Evolutionary conservation across 345 rosid genomes (phyloP).

Genomic region (Ceriops tagal): DNA sequence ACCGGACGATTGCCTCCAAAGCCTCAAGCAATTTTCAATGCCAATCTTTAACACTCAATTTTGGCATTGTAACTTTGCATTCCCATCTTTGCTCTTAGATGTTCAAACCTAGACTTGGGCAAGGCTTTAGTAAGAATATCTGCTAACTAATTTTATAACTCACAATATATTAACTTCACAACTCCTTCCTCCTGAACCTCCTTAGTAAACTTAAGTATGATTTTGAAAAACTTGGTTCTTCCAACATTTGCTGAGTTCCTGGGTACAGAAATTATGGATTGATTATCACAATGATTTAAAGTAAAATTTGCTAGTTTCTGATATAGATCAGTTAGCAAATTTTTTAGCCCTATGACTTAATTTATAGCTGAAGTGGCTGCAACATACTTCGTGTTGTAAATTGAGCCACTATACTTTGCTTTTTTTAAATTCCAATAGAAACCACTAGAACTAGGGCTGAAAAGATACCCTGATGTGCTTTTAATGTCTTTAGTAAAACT

Average conservation of each 20-base stretch:
- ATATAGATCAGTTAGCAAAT: background rate
- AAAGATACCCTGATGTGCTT: background rate
- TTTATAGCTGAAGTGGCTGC: background rate
- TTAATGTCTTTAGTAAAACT: background rate
- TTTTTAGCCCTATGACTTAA: background rate
- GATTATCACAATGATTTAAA: background rate
- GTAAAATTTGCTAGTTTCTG: background rate
- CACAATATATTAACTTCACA: too few relatives aligned
- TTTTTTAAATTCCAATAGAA: background rate
- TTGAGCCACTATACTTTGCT: background rate
- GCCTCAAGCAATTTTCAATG: too few relatives aligned
- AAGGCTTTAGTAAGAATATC: too few relatives aligned
- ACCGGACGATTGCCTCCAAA: too few relatives aligned
- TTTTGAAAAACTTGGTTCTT: background rate
- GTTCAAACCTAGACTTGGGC: too few relatives aligned
- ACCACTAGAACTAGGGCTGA: background rate
- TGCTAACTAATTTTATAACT: too few relatives aligned
- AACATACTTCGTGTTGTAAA: background rate
- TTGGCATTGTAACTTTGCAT: too few relatives aligned
- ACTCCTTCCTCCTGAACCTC: background rate
- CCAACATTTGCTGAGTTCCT: background rate
- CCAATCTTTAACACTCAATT: too few relatives aligned
- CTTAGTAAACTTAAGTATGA: background rate
- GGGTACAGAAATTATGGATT: background rate
- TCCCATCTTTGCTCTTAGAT: too few relatives aligned